A percentile compares a stretch with the other conserved stretches of the same genome.
These are phyloP conservation scores for Herpetomonas tarakana DNA, from an alignment of 208 protist species.

Conservation along the genomic window DNA sequence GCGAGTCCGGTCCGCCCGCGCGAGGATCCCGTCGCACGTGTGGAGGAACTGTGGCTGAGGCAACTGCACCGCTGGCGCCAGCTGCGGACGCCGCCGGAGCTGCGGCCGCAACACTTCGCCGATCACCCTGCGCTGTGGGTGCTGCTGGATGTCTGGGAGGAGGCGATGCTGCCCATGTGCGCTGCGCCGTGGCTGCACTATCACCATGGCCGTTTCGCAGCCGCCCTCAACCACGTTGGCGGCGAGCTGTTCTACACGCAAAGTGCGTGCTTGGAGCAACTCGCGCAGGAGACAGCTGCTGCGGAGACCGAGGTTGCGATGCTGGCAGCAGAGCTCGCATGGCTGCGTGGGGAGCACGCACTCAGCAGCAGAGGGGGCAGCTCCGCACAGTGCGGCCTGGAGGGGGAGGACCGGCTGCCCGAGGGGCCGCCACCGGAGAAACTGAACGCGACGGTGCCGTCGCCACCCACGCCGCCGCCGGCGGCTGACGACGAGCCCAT, in stretches of 20 bases:
- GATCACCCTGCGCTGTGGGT: slow-evolving; percentile 46
- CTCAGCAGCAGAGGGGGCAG: too few relatives aligned
- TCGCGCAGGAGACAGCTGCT: slow-evolving; percentile 5
- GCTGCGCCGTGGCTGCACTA: slow-evolving; percentile 54
- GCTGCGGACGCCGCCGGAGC: slow-evolving; percentile 7
- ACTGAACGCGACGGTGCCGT: neutral
- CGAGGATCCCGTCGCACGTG: neutral
- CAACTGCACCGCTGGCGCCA: slow-evolving; percentile 28
- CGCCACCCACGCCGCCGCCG: neutral
- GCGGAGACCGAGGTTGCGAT: slow-evolving; percentile 16
- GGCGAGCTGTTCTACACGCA: slow-evolving; percentile 26
- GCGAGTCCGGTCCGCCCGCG: too few relatives aligned
- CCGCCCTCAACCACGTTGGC: slow-evolving; percentile 31
- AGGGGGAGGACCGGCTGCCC: too few relatives aligned
- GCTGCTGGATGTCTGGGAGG: slow-evolving; percentile 63
- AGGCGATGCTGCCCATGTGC: slow-evolving; percentile 46
- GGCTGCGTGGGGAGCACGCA: slow-evolving; percentile 7
- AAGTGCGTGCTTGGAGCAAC: slow-evolving; percentile 5
- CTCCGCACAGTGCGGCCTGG: too few relatives aligned
- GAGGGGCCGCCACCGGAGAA: neutral
- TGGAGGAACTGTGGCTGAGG: slow-evolving; percentile 5
- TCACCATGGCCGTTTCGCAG: slow-evolving; percentile 31
- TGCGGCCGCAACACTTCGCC: slow-evolving; percentile 20
- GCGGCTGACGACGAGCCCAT: too few relatives aligned
- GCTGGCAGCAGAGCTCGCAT: slow-evolving; percentile 21